Conservation (phyloP, 2,329 filamentous ascomycete species). For the Neurospora crassa region DNA sequence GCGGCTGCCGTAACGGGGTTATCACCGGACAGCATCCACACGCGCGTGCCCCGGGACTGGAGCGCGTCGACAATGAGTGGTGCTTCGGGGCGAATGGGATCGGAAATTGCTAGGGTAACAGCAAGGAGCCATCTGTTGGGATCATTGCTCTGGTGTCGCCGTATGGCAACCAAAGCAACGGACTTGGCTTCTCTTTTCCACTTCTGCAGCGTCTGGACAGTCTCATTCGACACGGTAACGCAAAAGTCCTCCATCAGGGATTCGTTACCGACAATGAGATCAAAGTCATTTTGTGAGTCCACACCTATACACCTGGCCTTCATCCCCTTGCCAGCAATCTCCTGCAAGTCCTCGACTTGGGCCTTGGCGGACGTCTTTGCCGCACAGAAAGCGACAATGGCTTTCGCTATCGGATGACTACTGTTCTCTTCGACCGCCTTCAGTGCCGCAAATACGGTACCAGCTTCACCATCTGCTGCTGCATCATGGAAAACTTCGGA, state of each 20-base stretch:
- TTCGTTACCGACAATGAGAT: conserved; percentile 65
- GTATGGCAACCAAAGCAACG: conserved; percentile 47
- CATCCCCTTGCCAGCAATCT: conserved; percentile 64
- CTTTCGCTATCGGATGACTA: conserved; percentile 65
- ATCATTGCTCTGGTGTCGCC: conserved; percentile 11
- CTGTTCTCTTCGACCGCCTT: conserved; percentile 60
- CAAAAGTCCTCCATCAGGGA: conserved; percentile 47
- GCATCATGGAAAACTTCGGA: conserved; percentile 30
- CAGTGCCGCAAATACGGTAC: conserved; percentile 40
- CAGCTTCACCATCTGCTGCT: conserved; percentile 19
- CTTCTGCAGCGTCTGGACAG: conserved; percentile 30
- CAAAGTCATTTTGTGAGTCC: conserved; percentile 26
- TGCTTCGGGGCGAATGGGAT: conserved; percentile 70
- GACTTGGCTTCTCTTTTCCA: conserved; percentile 59
- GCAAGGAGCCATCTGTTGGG: conserved; percentile 38
- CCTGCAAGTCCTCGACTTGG: conserved; percentile 41
- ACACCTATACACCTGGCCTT: conserved; percentile 39
- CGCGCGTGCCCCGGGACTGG: conserved; percentile 54
- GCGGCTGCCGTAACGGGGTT: conserved; percentile 76
- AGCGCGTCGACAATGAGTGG: conserved; percentile 54
- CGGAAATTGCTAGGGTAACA: conserved; percentile 66
- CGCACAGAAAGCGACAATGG: conserved; percentile 54
- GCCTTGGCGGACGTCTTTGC: conserved; percentile 21
- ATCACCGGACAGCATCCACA: conserved; percentile 92
- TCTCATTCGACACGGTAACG: conserved; percentile 28